A percentile compares a stretch with the other conserved stretches of the same genome.
These are phyloP conservation scores for Quercus engelmannii DNA, from an alignment of 306 rosid genomes.

Conservation along the genomic window DNA sequence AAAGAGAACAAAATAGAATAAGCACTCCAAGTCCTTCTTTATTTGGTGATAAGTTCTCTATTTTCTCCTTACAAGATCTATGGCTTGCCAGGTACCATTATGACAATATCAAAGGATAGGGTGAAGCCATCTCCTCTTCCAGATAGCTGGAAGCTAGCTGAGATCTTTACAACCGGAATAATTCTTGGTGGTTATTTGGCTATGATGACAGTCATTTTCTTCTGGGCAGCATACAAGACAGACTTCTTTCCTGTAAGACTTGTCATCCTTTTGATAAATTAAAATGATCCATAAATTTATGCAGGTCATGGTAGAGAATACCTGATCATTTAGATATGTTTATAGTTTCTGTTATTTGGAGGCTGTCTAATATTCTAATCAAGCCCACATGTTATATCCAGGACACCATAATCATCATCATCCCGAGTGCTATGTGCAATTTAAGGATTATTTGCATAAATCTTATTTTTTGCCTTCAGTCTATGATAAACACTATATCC, in stretches of 20 bases:
- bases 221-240: conserved; percentile 75
- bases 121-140: conserved; percentile 88
- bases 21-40: neutral
- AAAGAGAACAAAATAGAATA: neutral
- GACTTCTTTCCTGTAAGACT: conserved; percentile 75
- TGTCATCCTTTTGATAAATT: neutral
- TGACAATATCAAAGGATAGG: conserved; percentile 89
- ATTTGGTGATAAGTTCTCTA: neutral
- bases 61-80: neutral
- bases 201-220: conserved; percentile 89
- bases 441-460: neutral
- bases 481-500: no score
- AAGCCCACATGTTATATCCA: neutral
- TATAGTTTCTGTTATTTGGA: neutral
- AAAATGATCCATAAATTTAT: neutral
- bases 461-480: neutral
- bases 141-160: conserved; percentile 86
- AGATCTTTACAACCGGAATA: conserved; percentile 75
- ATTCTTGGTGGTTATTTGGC: conserved; percentile 82
- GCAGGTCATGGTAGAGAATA: neutral
- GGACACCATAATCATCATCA: neutral
- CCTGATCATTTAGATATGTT: neutral
- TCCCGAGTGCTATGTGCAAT: neutral
- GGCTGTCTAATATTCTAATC: neutral
- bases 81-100: conserved; percentile 60